Evolutionary conservation across 1,284 basidiomycete species (phyloP).

Genomic region (Ustilago crameri): DNA sequence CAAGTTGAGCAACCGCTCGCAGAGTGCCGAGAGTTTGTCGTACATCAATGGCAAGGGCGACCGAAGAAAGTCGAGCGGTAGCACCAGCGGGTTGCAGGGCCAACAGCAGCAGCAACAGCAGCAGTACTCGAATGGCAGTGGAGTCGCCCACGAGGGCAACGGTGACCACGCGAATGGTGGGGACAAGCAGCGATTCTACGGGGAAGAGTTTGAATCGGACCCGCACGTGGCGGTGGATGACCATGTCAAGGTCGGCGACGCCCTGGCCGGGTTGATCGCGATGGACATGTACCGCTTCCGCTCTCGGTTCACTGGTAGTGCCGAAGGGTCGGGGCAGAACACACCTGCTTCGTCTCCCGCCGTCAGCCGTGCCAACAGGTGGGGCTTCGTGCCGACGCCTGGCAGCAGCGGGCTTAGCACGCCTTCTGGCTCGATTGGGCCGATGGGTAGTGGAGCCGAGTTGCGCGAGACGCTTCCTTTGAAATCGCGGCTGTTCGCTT

Average conservation of each 20-base stretch:
- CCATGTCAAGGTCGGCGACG: constrained; percentile 55
- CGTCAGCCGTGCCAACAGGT: constrained; percentile 39
- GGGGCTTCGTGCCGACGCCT: constrained; percentile 37
- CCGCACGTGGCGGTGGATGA: constrained; percentile 39
- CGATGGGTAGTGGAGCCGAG: constrained; percentile 18
- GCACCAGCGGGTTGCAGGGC: constrained; percentile 6
- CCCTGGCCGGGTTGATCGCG: constrained; percentile 63
- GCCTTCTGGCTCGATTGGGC: constrained; percentile 33
- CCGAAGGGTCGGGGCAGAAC: constrained; percentile 38
- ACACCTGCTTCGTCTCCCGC: constrained; percentile 49
- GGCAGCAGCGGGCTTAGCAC: constrained; percentile 37
- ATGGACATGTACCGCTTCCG: constrained; percentile 59
- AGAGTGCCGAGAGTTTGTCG: constrained; percentile 55
- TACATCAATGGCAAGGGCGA: constrained; percentile 39
- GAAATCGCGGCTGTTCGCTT: constrained; percentile 92
- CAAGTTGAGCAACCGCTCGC: constrained; percentile 49
- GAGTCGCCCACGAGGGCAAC: constrained; percentile 11
- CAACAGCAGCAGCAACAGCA: too few species aligned
- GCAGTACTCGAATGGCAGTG: constrained; percentile 27
- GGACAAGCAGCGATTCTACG: constrained; percentile 32
- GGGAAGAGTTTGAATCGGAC: constrained; percentile 26
- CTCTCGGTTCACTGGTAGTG: constrained; percentile 35
- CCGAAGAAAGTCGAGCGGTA: constrained; percentile 20
- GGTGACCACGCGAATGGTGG: constrained; percentile 6
- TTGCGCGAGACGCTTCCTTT: constrained; percentile 76